These are phyloP conservation scores for Cornus suecica DNA, from an alignment of 148 eudicot species.

Conservation along the genomic window DNA sequence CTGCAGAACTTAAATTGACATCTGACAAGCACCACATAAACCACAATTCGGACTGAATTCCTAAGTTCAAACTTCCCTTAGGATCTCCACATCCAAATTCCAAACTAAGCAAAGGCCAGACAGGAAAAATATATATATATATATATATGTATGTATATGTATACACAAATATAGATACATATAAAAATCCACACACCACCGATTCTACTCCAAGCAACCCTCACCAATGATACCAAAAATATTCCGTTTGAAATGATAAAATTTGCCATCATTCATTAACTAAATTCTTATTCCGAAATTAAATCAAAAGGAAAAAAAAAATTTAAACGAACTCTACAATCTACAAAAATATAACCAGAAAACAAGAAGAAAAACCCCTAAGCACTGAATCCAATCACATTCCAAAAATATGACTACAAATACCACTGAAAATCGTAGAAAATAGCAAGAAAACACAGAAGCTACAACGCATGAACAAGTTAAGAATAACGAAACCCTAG, in stretches of 20 bases:
- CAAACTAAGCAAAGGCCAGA: too few relatives aligned
- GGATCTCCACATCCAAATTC: background rate
- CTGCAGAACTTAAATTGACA: too few relatives aligned
- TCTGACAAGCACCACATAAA: too few relatives aligned
- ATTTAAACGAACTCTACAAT: background rate
- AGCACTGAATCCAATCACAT: background rate
- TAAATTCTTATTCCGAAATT: background rate
- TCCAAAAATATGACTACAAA: background rate
- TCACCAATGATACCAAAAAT: too few relatives aligned
- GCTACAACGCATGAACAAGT: background rate
- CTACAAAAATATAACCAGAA: background rate
- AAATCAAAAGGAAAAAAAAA: background rate
- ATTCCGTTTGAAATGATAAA: too few relatives aligned
- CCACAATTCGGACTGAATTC: too few relatives aligned
- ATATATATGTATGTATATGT: too few relatives aligned
- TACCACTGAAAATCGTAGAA: background rate
- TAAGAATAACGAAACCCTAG: conserved; percentile 8
- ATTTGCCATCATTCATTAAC: too few relatives aligned
- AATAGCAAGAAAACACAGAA: background rate
- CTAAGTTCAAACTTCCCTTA: background rate
- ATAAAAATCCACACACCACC: too few relatives aligned
- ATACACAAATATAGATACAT: too few relatives aligned
- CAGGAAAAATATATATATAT: too few relatives aligned
- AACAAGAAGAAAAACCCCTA: too few relatives aligned
- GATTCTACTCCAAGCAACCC: background rate